Conservation (phyloP, 1,139 yeast species). For the Yamadazyma friedrichii region DNA sequence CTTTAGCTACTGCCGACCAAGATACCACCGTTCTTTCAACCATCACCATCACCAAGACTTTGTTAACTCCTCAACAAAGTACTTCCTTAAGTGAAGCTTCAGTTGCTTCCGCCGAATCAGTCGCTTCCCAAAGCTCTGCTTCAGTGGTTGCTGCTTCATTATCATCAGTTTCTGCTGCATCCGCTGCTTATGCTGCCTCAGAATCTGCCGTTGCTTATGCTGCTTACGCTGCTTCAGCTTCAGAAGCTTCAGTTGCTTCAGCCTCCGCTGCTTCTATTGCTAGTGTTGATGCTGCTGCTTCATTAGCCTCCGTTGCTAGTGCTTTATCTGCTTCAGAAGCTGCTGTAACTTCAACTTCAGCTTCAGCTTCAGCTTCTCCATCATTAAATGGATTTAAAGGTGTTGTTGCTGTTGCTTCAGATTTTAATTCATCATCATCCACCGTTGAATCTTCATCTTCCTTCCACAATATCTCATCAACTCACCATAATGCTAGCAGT, state of each 20-base stretch:
- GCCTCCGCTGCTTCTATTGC: slow-evolving; percentile 16
- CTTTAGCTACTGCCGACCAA: slow-evolving; percentile 29
- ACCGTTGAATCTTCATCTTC: slow-evolving; percentile 10
- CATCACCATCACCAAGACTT: slow-evolving; percentile 41
- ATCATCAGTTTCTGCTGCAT: slow-evolving; percentile 10
- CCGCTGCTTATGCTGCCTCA: slow-evolving; percentile 14
- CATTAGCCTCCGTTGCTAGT: slow-evolving; percentile 19
- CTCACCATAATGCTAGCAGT: slow-evolving; percentile 13
- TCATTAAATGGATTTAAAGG: slow-evolving; percentile 41
- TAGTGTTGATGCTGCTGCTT: slow-evolving; percentile 15
- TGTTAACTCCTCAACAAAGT: slow-evolving; percentile 43
- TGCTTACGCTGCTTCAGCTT: slow-evolving; percentile 41
- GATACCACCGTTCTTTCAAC: slow-evolving; percentile 45
- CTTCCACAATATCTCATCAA: slow-evolving; percentile 9
- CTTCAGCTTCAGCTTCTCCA: slow-evolving; percentile 12
- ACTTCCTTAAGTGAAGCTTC: slow-evolving; percentile 24
- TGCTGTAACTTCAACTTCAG: slow-evolving; percentile 13
- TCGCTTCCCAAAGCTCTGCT: slow-evolving; percentile 17
- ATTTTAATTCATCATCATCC: slow-evolving; percentile 18
- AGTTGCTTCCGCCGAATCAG: slow-evolving; percentile 14
- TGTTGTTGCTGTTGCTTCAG: slow-evolving; percentile 47
- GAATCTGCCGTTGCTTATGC: slow-evolving; percentile 12
- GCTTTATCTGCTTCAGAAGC: slow-evolving; percentile 13
- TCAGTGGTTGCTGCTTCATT: slow-evolving; percentile 1
- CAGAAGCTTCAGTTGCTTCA: slow-evolving; percentile 13